phyloP scores from a whole-genome alignment of 2,329 filamentous ascomycete species.

The Diaporthe eres region DNA sequence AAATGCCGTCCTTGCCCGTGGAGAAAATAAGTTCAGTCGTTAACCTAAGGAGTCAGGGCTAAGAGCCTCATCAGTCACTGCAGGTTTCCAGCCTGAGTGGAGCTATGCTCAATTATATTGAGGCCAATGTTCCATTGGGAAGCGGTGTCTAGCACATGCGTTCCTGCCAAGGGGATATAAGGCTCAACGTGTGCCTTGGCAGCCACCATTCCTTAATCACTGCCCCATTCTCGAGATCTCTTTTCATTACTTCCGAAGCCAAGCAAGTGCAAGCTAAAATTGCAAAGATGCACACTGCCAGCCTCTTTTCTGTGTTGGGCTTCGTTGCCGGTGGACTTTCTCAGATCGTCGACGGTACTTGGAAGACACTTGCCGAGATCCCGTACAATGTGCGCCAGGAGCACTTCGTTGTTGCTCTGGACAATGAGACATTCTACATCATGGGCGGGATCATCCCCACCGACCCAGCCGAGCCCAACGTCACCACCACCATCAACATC shows the following conservation, averaged over 20 bases:
- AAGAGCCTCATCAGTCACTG: not conserved
- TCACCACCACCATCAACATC: slow-evolving; percentile 45
- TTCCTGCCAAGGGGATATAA: slow-evolving; percentile 17
- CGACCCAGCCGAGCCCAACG: slow-evolving; percentile 36
- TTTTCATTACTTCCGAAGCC: not conserved
- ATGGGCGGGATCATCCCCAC: slow-evolving; percentile 48
- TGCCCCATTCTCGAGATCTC: not conserved
- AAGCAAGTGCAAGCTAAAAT: not conserved
- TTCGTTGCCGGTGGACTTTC: slow-evolving; percentile 6
- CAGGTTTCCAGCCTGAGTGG: not conserved
- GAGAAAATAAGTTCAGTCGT: no score
- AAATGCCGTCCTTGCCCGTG: not conserved
- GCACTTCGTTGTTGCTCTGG: slow-evolving; percentile 47
- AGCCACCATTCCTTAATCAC: not conserved
- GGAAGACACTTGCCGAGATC: slow-evolving; percentile 46
- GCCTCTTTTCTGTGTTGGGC: not conserved
- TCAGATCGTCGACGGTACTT: slow-evolving; percentile 40
- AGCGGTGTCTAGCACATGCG: not conserved
- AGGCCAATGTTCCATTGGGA: not conserved
- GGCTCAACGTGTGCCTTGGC: not conserved
- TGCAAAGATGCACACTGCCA: not conserved
- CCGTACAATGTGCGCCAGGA: slow-evolving; percentile 48
- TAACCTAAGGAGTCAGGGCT: not conserved
- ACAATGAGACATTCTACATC: slow-evolving; percentile 45
- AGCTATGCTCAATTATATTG: not conserved